Evolutionary conservation across 208 protist species (phyloP).

Genomic region (Wallacemonas sp.): DNA sequence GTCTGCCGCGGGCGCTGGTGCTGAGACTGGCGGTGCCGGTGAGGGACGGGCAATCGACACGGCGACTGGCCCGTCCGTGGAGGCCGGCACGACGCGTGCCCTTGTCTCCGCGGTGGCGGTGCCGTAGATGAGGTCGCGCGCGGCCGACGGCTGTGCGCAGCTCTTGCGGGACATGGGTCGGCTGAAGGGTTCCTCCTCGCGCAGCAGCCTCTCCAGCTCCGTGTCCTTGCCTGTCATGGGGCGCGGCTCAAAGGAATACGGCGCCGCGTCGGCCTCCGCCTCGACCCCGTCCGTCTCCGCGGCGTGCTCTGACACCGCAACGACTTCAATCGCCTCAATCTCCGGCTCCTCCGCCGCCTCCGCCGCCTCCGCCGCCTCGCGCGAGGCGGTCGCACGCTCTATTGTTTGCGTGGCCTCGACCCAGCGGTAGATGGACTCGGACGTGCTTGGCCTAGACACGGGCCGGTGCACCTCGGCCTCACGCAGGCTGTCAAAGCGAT

Average conservation of each 20-base stretch:
- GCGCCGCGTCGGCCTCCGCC: background rate
- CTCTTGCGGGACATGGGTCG: slow-evolving; percentile 47
- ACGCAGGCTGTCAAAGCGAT: slow-evolving; percentile 23
- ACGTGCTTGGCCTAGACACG: slow-evolving; percentile 12
- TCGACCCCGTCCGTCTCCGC: slow-evolving; percentile 1
- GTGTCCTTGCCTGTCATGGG: slow-evolving; percentile 42
- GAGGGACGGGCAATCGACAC: too few relatives aligned
- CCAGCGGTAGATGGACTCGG: slow-evolving; percentile 16
- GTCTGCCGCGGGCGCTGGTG: slow-evolving; percentile 10
- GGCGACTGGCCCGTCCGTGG: background rate
- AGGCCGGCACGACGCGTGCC: background rate
- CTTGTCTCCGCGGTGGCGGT: background rate
- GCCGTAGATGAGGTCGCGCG: slow-evolving; percentile 75
- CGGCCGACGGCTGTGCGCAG: slow-evolving; percentile 56
- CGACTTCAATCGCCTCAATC: slow-evolving; percentile 58
- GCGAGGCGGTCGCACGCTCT: background rate
- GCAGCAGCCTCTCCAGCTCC: slow-evolving; percentile 52
- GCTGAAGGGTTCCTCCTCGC: slow-evolving; percentile 64
- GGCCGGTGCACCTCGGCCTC: background rate
- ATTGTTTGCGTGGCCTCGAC: slow-evolving; percentile 11
- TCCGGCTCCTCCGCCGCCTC: slow-evolving; percentile 34
- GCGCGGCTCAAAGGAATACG: slow-evolving; percentile 1
- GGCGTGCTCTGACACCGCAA: slow-evolving; percentile 1
- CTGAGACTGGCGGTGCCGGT: background rate
- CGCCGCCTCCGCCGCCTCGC: background rate